Evolutionary conservation across 176 grass and related monocot species (phyloP).

Genomic region (Cenchrus purpureus): DNA sequence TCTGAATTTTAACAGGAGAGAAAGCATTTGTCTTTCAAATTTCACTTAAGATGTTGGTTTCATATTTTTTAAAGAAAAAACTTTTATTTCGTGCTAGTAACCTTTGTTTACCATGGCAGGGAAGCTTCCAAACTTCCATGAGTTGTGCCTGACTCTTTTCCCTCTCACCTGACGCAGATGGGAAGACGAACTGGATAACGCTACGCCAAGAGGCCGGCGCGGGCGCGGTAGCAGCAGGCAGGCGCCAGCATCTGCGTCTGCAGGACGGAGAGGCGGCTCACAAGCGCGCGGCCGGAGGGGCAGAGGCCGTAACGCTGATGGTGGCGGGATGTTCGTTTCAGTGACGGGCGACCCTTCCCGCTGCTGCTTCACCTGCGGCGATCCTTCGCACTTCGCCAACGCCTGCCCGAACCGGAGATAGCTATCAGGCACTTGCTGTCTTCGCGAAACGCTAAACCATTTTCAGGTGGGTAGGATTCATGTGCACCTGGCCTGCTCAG

Average conservation of each 20-base stretch:
- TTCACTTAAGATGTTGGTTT: not conserved
- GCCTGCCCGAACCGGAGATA: slow-evolving; percentile 69
- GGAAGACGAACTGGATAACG: slow-evolving; percentile 78
- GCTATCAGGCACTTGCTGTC: not conserved
- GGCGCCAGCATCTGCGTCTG: slow-evolving; percentile 49
- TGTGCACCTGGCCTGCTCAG: not conserved
- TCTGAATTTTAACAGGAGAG: not conserved
- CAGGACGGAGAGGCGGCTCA: slow-evolving; percentile 50
- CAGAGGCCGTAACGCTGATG: slow-evolving; percentile 39
- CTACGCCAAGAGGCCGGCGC: slow-evolving; percentile 36
- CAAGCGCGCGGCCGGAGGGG: slow-evolving; percentile 50
- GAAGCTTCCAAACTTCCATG: not conserved
- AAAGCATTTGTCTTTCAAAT: not conserved
- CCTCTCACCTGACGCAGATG: slow-evolving; percentile 61
- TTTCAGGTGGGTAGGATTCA: not conserved
- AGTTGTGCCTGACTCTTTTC: not conserved
- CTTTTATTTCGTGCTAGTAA: not conserved
- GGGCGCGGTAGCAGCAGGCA: slow-evolving; percentile 46
- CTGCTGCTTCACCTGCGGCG: slow-evolving; percentile 78
- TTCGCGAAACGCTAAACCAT: not conserved
- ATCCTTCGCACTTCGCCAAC: slow-evolving; percentile 90
- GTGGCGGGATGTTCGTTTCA: slow-evolving; percentile 65
- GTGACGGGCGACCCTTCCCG: slow-evolving; percentile 72
- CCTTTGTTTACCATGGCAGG: not conserved
- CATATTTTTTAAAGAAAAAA: not conserved